Percentiles rank a stretch among this genome's conserved stretches.
These are phyloP conservation scores for Pterocarpus macrocarpus DNA, from an alignment of 306 rosid species.

Conservation along the genomic window DNA sequence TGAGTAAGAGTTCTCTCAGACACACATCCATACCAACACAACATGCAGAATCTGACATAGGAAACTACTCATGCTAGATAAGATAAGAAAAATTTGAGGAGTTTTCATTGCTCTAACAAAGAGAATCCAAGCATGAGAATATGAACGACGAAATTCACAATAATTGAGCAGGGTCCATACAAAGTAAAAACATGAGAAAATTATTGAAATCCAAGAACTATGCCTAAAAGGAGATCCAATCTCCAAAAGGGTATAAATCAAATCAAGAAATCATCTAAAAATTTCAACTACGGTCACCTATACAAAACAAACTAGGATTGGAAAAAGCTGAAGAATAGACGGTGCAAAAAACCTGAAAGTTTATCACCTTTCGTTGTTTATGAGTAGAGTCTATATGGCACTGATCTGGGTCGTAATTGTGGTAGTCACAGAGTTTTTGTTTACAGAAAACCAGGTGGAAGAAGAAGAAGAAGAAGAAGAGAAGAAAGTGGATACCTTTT, in stretches of 20 bases:
- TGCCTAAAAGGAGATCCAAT: conserved; percentile 40
- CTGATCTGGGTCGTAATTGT: conserved; percentile 61
- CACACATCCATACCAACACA: conserved; percentile 11
- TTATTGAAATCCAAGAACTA: conserved; percentile 31
- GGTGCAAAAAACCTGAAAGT: conserved; percentile 36
- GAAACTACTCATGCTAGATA: conserved; percentile 25
- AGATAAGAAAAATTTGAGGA: conserved; percentile 10
- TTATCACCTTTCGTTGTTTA: background rate
- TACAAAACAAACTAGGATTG: conserved; percentile 12
- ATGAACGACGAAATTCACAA: conserved; percentile 16
- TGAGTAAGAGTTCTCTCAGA: conserved; percentile 30
- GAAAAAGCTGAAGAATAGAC: background rate
- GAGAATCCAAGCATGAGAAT: background rate
- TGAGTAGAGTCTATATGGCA: conserved; percentile 48
- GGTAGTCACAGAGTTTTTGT: conserved; percentile 33
- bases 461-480: conserved; percentile 35
- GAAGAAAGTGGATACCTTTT: conserved; percentile 48
- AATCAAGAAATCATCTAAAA: conserved; percentile 43
- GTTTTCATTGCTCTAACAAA: background rate
- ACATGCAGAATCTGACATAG: conserved; percentile 35
- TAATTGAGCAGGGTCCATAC: conserved; percentile 26
- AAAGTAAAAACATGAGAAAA: background rate
- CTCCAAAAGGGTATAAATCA: conserved; percentile 45
- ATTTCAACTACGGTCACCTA: conserved; percentile 47
- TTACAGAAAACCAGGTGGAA: conserved; percentile 53